Percentiles rank a stretch among this genome's conserved stretches.
These are phyloP conservation scores for Linum trigynum DNA, from an alignment of 345 rosid genomes.

Conservation along the genomic window DNA sequence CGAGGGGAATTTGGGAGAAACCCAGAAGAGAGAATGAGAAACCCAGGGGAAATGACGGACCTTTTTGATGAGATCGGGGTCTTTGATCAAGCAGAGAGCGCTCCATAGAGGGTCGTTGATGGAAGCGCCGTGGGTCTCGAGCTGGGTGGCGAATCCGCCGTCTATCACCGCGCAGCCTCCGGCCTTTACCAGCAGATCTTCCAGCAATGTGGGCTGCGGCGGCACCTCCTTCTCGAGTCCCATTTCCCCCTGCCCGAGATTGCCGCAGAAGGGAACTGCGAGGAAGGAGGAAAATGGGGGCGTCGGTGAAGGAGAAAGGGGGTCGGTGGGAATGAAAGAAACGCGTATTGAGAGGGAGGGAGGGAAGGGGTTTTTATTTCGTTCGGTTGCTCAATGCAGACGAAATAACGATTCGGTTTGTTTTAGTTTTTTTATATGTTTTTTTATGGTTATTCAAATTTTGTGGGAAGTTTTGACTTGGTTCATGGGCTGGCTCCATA, in stretches of 20 bases:
- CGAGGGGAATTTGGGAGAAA: not conserved
- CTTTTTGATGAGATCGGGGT: conserved; percentile 63
- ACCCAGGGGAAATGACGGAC: conserved; percentile 9
- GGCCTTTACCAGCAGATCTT: conserved; percentile 50
- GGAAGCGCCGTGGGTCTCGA: conserved; percentile 72
- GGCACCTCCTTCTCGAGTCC: conserved; percentile 29
- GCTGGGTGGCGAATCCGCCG: conserved; percentile 95
- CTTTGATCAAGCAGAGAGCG: conserved; percentile 70
- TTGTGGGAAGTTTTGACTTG: too few species aligned
- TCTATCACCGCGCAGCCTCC: conserved; percentile 91
- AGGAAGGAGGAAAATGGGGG: too few species aligned
- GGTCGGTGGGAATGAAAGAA: too few species aligned
- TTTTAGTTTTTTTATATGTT: too few species aligned
- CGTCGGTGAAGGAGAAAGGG: too few species aligned
- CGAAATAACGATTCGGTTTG: too few species aligned
- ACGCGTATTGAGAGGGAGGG: too few species aligned
- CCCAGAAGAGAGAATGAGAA: not conserved
- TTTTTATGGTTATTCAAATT: too few species aligned
- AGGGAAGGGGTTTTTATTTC: too few species aligned
- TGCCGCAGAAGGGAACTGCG: too few species aligned
- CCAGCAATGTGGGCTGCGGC: conserved; percentile 30
- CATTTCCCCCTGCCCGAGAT: conserved; percentile 19
- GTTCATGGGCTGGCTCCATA: too few species aligned
- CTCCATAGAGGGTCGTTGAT: conserved; percentile 93
- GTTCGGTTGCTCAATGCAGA: too few species aligned